Percentiles rank a stretch among this genome's conserved stretches.
These are phyloP conservation scores for Diaporthe capsici DNA, from an alignment of 2,329 filamentous ascomycete species.

Conservation along the genomic window DNA sequence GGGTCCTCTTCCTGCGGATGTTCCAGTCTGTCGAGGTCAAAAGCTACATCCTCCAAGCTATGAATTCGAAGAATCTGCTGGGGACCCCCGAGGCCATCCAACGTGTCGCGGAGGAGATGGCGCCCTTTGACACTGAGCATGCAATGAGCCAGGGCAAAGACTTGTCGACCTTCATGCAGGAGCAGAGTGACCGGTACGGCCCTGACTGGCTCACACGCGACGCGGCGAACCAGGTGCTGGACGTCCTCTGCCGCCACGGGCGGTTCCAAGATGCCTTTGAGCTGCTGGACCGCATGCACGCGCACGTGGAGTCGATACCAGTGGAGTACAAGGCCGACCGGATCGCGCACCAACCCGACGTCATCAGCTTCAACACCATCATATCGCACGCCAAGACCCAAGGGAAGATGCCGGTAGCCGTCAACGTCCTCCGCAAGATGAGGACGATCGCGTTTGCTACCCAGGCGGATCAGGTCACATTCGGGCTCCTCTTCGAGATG, in stretches of 20 bases:
- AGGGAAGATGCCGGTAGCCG: conserved; percentile 42
- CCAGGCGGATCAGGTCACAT: conserved; percentile 51
- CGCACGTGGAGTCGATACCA: conserved; percentile 39
- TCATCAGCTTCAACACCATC: conserved; percentile 53
- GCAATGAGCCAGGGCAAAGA: conserved; percentile 54
- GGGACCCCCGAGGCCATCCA: conserved; percentile 53
- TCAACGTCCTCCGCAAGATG: conserved; percentile 47
- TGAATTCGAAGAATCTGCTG: conserved; percentile 62
- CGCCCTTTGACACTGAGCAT: conserved; percentile 58
- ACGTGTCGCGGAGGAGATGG: conserved; percentile 59
- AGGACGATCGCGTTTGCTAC: conserved; percentile 35
- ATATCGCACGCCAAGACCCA: conserved; percentile 49
- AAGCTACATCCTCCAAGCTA: conserved; percentile 60
- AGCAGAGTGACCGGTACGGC: conserved; percentile 61
- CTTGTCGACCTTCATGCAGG: conserved; percentile 55
- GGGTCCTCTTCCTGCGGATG: conserved; percentile 64
- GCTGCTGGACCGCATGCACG: conserved; percentile 52
- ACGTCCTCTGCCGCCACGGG: conserved; percentile 59
- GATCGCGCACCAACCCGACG: conserved; percentile 45
- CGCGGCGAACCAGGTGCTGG: conserved; percentile 56
- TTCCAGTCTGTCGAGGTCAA: conserved; percentile 72
- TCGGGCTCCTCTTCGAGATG: conserved; percentile 55
- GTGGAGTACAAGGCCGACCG: not conserved
- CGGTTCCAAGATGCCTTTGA: conserved; percentile 47
- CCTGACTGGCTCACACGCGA: conserved; percentile 58